phyloP scores from a whole-genome alignment of 75 land plant genomes.

The Cryptomeria japonica region DNA sequence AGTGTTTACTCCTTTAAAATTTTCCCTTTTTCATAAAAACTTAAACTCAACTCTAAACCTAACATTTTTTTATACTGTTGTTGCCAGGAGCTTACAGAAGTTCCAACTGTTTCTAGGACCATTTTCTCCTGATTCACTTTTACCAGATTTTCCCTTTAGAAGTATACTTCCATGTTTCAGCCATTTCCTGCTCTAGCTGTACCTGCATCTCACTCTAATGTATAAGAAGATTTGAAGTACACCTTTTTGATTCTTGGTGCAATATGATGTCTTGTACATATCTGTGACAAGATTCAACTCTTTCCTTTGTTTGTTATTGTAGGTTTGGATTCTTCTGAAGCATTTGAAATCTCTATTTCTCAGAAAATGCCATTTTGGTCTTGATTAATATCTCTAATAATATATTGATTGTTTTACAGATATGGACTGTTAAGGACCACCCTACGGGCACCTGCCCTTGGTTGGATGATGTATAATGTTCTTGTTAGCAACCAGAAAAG shows the following conservation, averaged over 20 bases:
- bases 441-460: slow-evolving; percentile 81
- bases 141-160: neutral
- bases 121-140: neutral
- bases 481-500: slow-evolving; percentile 93
- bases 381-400: slow-evolving; percentile 1
- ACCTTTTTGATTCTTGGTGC: neutral
- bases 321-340: neutral
- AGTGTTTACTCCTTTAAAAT: neutral
- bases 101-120: neutral
- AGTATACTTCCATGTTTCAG: neutral
- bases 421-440: slow-evolving; percentile 79
- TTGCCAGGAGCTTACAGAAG: neutral
- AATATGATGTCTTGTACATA: neutral
- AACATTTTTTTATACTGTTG: neutral
- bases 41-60: neutral
- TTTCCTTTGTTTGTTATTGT: neutral
- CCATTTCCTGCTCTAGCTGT: neutral
- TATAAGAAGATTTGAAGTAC: neutral
- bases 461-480: slow-evolving; percentile 95
- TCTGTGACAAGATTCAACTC: neutral
- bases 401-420: slow-evolving; percentile 28
- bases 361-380: neutral
- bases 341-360: neutral
- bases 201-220: neutral
- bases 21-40: neutral